Evolutionary conservation across 805 yeast species (phyloP).

Genomic region (Pichia sporocuriosa): DNA sequence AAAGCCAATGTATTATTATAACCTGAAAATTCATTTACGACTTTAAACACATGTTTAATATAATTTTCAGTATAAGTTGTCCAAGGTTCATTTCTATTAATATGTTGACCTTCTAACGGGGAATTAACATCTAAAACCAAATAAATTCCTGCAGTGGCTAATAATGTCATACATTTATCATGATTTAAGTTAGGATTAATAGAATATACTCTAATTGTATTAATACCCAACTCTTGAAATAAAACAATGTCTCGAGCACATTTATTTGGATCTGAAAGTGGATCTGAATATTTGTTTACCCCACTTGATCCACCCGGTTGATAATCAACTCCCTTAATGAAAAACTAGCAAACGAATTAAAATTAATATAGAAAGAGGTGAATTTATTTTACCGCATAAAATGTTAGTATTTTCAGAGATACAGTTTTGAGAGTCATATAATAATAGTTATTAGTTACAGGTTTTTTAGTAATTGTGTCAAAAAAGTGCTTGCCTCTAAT

Average conservation of each 20-base stretch:
- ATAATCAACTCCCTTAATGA: constrained; percentile 82
- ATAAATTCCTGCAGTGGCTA: constrained; percentile 91
- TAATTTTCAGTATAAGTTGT: constrained; percentile 66
- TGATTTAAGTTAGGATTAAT: constrained; percentile 78
- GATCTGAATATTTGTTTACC: constrained; percentile 52
- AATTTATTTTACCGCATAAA: no score
- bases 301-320: constrained; percentile 95
- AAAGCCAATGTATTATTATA: constrained; percentile 87
- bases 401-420: not conserved
- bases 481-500: constrained; percentile 66
- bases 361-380: no score
- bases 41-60: constrained; percentile 66
- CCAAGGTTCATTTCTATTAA: constrained; percentile 94
- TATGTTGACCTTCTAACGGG: constrained; percentile 67
- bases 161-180: constrained; percentile 83
- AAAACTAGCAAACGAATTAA: constrained; percentile 50
- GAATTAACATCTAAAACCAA: constrained; percentile 87
- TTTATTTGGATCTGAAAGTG: constrained; percentile 59
- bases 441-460: constrained; percentile 38
- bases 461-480: constrained; percentile 66
- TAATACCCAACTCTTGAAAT: constrained; percentile 79
- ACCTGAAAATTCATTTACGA: constrained; percentile 71
- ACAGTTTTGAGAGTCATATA: no score
- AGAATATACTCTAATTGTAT: constrained; percentile 83
- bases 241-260: constrained; percentile 80